Percentiles rank a stretch among this genome's conserved stretches.
These are phyloP conservation scores for Russula olivacea DNA, from an alignment of 768 basidiomycete genomes.

Conservation along the genomic window DNA sequence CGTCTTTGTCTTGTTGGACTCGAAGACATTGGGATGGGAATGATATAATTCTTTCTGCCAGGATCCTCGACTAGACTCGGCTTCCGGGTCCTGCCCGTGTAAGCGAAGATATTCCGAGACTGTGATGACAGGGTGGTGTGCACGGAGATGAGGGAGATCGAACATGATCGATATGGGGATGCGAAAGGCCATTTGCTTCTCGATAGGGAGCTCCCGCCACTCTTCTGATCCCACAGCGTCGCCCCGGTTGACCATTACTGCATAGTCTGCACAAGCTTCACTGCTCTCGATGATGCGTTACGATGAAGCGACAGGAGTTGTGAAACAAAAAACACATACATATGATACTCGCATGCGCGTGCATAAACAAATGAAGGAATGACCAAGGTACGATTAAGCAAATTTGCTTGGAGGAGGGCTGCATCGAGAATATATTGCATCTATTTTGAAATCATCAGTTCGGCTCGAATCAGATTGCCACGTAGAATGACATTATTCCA, in stretches of 20 bases:
- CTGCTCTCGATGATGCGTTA: conserved; percentile 20
- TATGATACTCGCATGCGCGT: conserved; percentile 40
- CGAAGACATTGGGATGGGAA: conserved; percentile 28
- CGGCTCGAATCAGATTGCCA: not conserved
- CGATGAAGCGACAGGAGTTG: not conserved
- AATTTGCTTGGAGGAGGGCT: conserved; percentile 37
- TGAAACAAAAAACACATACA: conserved; percentile 27
- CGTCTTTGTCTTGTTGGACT: conserved; percentile 19
- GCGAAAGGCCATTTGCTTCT: conserved; percentile 34
- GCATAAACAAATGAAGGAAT: conserved; percentile 44
- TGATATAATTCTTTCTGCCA: conserved; percentile 37
- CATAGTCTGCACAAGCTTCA: conserved; percentile 36
- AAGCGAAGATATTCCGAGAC: conserved; percentile 40
- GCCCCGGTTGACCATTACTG: conserved; percentile 40
- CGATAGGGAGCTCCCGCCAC: conserved; percentile 37
- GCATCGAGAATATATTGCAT: conserved; percentile 47
- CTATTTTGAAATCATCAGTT: conserved; percentile 26
- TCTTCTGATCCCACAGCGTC: conserved; percentile 38
- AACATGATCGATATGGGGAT: conserved; percentile 39
- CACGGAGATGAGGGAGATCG: conserved; percentile 38
- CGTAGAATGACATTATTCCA: conserved; percentile 42
- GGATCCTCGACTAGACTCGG: conserved; percentile 35
- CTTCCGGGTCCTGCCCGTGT: conserved; percentile 33
- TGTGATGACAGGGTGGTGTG: conserved; percentile 37
- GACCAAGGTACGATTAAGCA: conserved; percentile 41